Conservation (phyloP, 108 stramenopile genomes). For the Nannochloropsis gaditana region DNA sequence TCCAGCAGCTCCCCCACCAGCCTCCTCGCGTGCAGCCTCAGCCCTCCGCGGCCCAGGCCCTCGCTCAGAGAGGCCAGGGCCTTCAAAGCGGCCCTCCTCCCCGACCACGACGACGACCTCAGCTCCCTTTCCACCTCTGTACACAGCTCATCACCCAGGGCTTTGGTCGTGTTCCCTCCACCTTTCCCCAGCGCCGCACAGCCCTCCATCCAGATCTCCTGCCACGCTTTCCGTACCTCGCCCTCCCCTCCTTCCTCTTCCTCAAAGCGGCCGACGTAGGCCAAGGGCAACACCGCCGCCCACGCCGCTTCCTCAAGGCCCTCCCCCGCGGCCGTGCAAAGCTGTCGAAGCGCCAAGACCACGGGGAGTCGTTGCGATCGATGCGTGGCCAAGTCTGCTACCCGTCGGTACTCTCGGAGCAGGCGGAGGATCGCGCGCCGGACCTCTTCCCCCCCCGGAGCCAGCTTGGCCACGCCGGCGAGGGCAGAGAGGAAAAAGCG, state of each 20-base stretch:
- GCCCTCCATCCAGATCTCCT: constrained; percentile 44
- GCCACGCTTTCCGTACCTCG: constrained; percentile 34
- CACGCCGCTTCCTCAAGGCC: constrained; percentile 26
- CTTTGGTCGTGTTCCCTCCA: constrained; percentile 21
- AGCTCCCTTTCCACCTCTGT: constrained; percentile 18
- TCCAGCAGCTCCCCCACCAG: constrained; percentile 26
- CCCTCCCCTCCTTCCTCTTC: constrained; percentile 36
- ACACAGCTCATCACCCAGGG: constrained; percentile 21
- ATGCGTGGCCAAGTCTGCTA: constrained; percentile 31
- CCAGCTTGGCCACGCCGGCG: constrained; percentile 38
- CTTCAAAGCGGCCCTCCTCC: constrained; percentile 1
- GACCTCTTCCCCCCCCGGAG: constrained; percentile 30
- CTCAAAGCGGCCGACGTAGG: constrained; percentile 42
- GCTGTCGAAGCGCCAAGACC: constrained; percentile 32
- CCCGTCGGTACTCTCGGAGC: neutral
- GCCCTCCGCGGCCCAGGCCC: neutral
- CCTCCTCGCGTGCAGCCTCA: constrained; percentile 25
- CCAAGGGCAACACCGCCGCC: constrained; percentile 41
- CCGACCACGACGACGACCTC: neutral
- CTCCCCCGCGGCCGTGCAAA: constrained; percentile 24
- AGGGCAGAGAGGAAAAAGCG: constrained; percentile 41
- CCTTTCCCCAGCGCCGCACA: constrained; percentile 24
- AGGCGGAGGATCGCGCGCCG: neutral
- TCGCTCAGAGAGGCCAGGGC: neutral
- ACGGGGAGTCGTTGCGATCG: constrained; percentile 31